Conservation (phyloP, 23 red algal species). For the Gracilaria caudata region DNA sequence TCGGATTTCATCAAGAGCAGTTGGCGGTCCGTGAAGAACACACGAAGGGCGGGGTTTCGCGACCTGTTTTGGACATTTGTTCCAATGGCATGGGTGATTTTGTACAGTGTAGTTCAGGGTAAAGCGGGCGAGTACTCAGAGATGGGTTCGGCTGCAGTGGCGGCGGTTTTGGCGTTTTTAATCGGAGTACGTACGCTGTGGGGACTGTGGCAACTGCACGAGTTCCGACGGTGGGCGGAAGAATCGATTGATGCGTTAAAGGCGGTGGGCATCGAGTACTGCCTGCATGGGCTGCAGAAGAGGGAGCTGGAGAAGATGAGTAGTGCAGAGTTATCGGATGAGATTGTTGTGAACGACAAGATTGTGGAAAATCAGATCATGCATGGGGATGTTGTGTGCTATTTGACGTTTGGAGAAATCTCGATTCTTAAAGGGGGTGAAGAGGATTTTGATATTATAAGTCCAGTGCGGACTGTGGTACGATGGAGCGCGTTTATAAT, state of each 20-base stretch:
- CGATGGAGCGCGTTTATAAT: too few relatives aligned
- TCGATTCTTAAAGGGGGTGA: not conserved
- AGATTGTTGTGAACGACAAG: slow-evolving; percentile 25
- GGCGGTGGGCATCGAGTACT: not conserved
- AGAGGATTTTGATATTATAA: too few relatives aligned
- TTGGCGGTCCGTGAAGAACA: too few relatives aligned
- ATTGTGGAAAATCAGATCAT: slow-evolving; percentile 16
- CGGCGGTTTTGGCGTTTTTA: not conserved
- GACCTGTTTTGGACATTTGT: too few relatives aligned
- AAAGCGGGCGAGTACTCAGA: slow-evolving; percentile 6
- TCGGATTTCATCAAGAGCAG: too few relatives aligned
- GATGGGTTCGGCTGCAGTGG: not conserved
- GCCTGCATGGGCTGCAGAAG: not conserved
- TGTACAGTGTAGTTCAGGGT: slow-evolving; percentile 5
- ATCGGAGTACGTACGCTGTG: not conserved
- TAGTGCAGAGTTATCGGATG: not conserved
- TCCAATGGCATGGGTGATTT: not conserved
- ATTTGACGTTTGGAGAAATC: slow-evolving; percentile 1
- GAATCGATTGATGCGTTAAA: not conserved
- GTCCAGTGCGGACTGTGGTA: too few relatives aligned
- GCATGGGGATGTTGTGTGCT: slow-evolving; percentile 8
- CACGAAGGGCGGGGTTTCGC: too few relatives aligned
- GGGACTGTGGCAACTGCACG: slow-evolving; percentile 9
- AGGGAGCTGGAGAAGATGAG: not conserved
- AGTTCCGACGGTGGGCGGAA: not conserved